Evolutionary conservation across 192 early-diverging fungal genomes (phyloP), one percentile per base, ranked within the genome.

Genomic region (Geranomyces variabilis): DNA sequence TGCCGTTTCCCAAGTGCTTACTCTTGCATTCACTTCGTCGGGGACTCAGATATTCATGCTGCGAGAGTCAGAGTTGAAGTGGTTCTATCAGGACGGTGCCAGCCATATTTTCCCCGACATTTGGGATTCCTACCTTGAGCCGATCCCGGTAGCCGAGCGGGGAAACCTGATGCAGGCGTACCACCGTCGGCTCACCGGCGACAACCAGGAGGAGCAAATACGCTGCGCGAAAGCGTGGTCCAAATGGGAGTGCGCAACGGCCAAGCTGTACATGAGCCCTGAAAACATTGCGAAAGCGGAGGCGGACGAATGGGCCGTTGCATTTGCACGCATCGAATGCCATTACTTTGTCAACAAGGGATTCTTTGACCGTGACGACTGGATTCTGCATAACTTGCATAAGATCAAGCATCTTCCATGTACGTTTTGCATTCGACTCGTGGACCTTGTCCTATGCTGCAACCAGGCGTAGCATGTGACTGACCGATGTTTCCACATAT

Each of bases 251-350:
- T 85, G 80, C 73, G 77, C 80, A 0, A 89, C 87, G 30, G 77
- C 74, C 29, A 83, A 78, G 64, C 68, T 90, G 28, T 80, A 77
- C 51, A 73, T 87, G 10, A 83, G 88, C 66, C 76, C 79, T 17
- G 83, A 77, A 10, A 78, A 80, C 46, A 64, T 91, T 26, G 77
- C 74, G 61, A 90, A 86, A 71, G 88, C 84, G 15, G 78, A 83
- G 13, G 79, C 87, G 56, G 82, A 82, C 46, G 76, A 76, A 19
- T 91, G 85, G 83, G 81, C 89, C 5, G 61, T 89, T 31, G 83
- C 79, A 43, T 91, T 91, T 81, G 89, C 90, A 14, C 75, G 90
- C 44, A 91, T 91, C 70, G 90, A 91, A 72, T 86, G 82, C 71
- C 81, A 84, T 63, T 83, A 81, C 79, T 91, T 91, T 70, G 77